Base-by-base conservation (phyloP, 2,329 filamentous ascomycete genomes). In the Penicillium sclerotiorum region DNA sequence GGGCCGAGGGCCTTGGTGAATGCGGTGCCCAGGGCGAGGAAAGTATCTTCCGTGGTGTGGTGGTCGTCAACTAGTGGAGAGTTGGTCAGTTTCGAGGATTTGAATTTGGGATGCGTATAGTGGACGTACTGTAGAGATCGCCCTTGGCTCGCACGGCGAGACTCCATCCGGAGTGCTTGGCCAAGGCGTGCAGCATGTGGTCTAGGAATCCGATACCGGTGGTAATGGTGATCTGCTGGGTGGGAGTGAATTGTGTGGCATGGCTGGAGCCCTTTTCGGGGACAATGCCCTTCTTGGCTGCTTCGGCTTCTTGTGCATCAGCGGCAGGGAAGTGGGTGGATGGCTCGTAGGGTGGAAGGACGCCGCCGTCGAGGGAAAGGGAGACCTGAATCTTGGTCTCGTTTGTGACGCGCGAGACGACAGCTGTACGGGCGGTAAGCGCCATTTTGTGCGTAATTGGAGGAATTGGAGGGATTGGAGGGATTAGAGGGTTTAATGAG, bases 201-300 rank as follows among this genome's bases (percentile, higher is more conserved):
- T 99, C 94, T 49, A 99, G 80, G 75, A 99, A 99, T 52, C 94
- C 94, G 72, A 99, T 95, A 58, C 94, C 94, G 0, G 93, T 96
- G 79, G 90, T 86, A 59, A 97, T 81, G 67, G 84, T 84, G 69
- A 97, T 96, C 53, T 84, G 85, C 73, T 97, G 94, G 35, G 86
- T 89, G 60, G 87, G 85, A 61, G 89, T 93, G 57, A 85, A 79
- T 74, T 99, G 93, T 1, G 87, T 86, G 23, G 94, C 93, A 70
- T 99, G 94, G 49, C 80, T 79, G 52, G 82, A 82, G 45, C 72
- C 67, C 38, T 69, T 65, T 18, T 65, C 63, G 1, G 73, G 64
- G 5, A 74, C 64, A 33, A 77, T 71, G 40, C 67, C 69, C 28
- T 72, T 75, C 50, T 75, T 70, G 13, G 79, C 73, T 56, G 73